Base-by-base conservation (phyloP, 225 moss, liverwort and hornwort genomes). In the Marchantia polymorpha region DNA sequence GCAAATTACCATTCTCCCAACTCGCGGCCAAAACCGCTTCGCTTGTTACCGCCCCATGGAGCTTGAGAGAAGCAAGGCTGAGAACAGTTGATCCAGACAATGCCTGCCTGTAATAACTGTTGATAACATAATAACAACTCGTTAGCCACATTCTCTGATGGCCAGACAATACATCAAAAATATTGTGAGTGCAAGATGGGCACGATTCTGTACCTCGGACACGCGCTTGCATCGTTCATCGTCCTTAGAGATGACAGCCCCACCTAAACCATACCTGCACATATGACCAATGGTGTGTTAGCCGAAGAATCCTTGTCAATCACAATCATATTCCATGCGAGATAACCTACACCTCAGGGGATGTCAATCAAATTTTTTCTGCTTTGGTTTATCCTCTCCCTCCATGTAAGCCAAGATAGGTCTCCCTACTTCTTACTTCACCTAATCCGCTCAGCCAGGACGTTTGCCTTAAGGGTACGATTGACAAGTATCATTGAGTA, bases 21-120 rank as follows among this genome's bases (percentile, higher is more conserved):
- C 81, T 96, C 96, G 61, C 96, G 84, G 78, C 96, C 96, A 84
- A 92, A 94, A 29, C 99, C 99, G 82, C 99, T 99, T 77, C 99
- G 91, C 82, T 99, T 99, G 76, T 86, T 95, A 12, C 99, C 99
- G 84, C 99, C 99, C 99, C 99, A 99, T 8, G 99, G 99, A 76
- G 99, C 95, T 91, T 99, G 99, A 80, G 92, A 92, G 78, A 99
- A 99, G 86, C 99, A 99, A 59, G 99, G 99, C 59, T 99, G 99
- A 10, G 99, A 99, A 73, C 99, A 99, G 74, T 99, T 99, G 72
- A 99, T 95, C 99, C 99, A 99, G 51, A 99, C 89, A 66, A 99
- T 91, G 54, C 99, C 99, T 47, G 90, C 93, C 87, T 95, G 88
- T 84, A 99, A 85, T 61, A 82, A 88, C 97, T 96, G 89, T 56